Evolutionary conservation across 176 grass and related monocot genomes (phyloP).

Genomic region (Cocos nucifera): DNA sequence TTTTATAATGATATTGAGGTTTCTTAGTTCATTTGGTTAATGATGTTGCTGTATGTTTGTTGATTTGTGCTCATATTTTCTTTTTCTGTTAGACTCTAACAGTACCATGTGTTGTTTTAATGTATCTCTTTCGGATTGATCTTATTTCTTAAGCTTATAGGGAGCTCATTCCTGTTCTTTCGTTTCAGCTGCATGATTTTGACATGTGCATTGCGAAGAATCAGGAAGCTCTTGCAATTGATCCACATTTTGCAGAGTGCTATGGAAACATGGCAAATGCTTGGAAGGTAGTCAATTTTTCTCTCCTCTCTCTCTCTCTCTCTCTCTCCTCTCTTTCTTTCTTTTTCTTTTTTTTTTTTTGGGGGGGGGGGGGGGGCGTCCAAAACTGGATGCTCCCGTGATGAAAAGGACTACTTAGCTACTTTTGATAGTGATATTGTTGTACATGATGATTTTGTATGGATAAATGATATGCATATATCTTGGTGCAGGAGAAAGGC

Average conservation of each 20-base stretch:
- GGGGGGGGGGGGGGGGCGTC: too few species aligned
- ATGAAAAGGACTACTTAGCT: too few species aligned
- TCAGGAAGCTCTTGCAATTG: conserved; percentile 85
- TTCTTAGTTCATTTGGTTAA: conserved; percentile 6
- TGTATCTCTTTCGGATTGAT: too few species aligned
- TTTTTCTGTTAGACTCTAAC: too few species aligned
- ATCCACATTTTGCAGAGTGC: conserved; percentile 86
- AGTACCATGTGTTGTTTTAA: too few species aligned
- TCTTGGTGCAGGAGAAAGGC: conserved; percentile 70
- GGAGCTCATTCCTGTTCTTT: background rate
- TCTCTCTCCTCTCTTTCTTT: background rate
- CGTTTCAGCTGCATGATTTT: conserved; percentile 60
- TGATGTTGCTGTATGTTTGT: conserved; percentile 11
- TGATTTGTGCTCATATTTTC: background rate
- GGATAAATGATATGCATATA: background rate
- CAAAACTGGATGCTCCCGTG: too few species aligned
- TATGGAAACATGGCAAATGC: conserved; percentile 99
- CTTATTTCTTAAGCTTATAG: too few species aligned
- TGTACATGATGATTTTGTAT: too few species aligned
- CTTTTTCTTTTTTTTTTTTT: too few species aligned
- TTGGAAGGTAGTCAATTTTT: conserved; percentile 66
- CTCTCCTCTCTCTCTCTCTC: background rate
- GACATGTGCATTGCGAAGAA: conserved; percentile 95
- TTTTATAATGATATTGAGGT: background rate
- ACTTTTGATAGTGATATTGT: too few species aligned